These are phyloP conservation scores for Mitragyna speciosa DNA, from an alignment of 257 asterid species.

Conservation along the genomic window DNA sequence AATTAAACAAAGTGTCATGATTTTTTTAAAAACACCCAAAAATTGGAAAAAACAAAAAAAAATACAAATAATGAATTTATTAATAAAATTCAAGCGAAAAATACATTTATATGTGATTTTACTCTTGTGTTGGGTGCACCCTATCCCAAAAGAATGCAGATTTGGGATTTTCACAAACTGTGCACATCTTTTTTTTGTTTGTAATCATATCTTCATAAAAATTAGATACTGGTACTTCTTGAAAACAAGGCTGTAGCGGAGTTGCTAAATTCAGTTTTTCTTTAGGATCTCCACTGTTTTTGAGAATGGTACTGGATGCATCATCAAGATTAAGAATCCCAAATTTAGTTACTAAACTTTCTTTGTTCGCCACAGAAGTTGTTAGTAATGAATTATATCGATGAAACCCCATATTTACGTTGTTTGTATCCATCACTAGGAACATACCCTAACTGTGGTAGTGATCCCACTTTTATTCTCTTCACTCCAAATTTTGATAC, in stretches of 20 bases:
- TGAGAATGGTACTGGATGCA: conserved; percentile 43
- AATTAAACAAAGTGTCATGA: too few species aligned
- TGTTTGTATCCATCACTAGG: conserved; percentile 51
- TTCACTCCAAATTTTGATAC: conserved; percentile 43
- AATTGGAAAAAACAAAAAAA: too few species aligned
- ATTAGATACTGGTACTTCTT: conserved; percentile 36
- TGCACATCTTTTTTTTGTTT: conserved; percentile 56
- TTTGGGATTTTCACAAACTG: conserved; percentile 55
- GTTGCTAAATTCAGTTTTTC: conserved; percentile 43
- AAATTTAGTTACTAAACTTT: conserved; percentile 31
- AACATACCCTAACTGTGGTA: conserved; percentile 69
- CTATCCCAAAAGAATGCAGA: conserved; percentile 74
- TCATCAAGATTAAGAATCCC: conserved; percentile 48
- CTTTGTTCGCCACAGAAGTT: conserved; percentile 42
- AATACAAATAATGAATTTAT: too few species aligned
- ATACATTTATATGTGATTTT: too few species aligned
- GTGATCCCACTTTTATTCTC: conserved; percentile 46
- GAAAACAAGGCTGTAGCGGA: conserved; percentile 66
- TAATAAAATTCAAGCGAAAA: too few species aligned
- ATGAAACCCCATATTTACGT: conserved; percentile 48
- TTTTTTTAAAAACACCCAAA: too few species aligned
- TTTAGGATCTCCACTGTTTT: conserved; percentile 29
- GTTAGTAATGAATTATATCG: conserved; percentile 45
- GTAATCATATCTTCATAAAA: conserved; percentile 47
- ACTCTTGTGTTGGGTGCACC: too few species aligned